Percentiles rank a stretch among this genome's conserved stretches.
Evolutionary conservation across 441 rosid species (phyloP).

Genomic region (Bocquillonia castaneifolia): DNA sequence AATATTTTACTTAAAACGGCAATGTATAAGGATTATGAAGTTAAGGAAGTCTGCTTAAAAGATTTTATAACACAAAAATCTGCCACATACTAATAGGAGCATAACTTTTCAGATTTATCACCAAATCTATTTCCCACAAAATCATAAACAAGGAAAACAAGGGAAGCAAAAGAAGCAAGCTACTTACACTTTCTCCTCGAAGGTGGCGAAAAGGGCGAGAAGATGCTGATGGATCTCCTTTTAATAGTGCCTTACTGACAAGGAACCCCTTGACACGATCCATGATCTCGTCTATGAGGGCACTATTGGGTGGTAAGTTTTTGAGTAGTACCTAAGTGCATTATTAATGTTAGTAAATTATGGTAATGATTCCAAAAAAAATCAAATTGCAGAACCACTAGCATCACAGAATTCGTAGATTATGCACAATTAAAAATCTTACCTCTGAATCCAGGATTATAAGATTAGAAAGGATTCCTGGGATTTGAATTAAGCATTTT

Average conservation of each 20-base stretch:
- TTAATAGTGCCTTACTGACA: slow-evolving; percentile 71
- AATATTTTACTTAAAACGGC: not conserved
- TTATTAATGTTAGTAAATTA: slow-evolving; percentile 4
- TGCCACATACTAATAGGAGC: not conserved
- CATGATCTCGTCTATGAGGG: slow-evolving; percentile 79
- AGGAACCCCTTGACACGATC: slow-evolving; percentile 91
- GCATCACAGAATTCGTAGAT: not conserved
- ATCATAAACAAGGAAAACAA: not conserved
- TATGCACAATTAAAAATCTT: not conserved
- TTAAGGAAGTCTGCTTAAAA: not conserved
- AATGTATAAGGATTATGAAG: not conserved
- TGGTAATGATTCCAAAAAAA: not conserved
- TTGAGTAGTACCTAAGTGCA: slow-evolving; percentile 65
- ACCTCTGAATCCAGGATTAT: not conserved
- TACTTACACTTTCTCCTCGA: slow-evolving; percentile 66
- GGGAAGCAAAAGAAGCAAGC: slow-evolving; percentile 1
- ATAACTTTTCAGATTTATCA: not conserved
- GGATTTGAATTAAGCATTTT: not conserved
- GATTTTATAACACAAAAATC: not conserved
- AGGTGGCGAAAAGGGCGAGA: slow-evolving; percentile 65
- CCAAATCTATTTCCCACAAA: not conserved
- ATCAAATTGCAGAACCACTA: no score
- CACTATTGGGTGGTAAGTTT: slow-evolving; percentile 84
- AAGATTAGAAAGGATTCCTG: not conserved
- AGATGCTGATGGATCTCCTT: slow-evolving; percentile 75